These are phyloP conservation scores for Sporothrix luriei DNA, from an alignment of 2,329 filamentous ascomycete species.

Conservation along the genomic window DNA sequence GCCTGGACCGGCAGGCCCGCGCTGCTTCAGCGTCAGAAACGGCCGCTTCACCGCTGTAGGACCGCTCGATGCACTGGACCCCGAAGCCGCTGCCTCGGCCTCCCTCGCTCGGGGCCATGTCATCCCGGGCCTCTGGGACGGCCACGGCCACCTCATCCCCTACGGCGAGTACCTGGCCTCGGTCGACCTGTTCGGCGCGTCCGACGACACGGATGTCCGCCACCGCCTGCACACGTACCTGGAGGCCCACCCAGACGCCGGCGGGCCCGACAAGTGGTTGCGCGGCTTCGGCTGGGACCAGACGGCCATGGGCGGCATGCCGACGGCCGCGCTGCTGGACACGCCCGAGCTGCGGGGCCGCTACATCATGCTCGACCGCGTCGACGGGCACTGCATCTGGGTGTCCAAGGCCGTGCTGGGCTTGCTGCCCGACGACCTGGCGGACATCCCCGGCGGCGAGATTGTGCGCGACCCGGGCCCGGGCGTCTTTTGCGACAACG, in stretches of 20 bases:
- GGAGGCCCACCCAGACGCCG: constrained; percentile 52
- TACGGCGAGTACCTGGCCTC: constrained; percentile 69
- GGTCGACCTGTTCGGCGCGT: constrained; percentile 63
- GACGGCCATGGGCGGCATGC: constrained; percentile 64
- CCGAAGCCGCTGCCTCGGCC: constrained; percentile 37
- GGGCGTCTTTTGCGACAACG: constrained; percentile 74
- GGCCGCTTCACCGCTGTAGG: constrained; percentile 57
- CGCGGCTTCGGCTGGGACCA: constrained; percentile 73
- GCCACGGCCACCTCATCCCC: constrained; percentile 67
- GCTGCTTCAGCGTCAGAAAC: constrained; percentile 59
- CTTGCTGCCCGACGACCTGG: constrained; percentile 57
- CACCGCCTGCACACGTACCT: constrained; percentile 57
- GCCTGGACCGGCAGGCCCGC: constrained; percentile 43
- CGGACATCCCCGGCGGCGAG: constrained; percentile 64
- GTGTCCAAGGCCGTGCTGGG: constrained; percentile 65
- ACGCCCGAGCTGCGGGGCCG: constrained; percentile 55
- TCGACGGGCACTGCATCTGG: constrained; percentile 72
- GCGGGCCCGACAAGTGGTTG: constrained; percentile 61
- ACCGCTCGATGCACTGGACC: constrained; percentile 40
- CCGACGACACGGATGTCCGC: constrained; percentile 59
- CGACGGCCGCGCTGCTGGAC: constrained; percentile 62
- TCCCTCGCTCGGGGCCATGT: constrained; percentile 53
- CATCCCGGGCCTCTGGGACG: constrained; percentile 70
- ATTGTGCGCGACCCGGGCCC: constrained; percentile 62
- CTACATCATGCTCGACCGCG: constrained; percentile 70